phyloP scores from a whole-genome alignment of 805 yeast genomes.

The Myxozyma monticola region DNA sequence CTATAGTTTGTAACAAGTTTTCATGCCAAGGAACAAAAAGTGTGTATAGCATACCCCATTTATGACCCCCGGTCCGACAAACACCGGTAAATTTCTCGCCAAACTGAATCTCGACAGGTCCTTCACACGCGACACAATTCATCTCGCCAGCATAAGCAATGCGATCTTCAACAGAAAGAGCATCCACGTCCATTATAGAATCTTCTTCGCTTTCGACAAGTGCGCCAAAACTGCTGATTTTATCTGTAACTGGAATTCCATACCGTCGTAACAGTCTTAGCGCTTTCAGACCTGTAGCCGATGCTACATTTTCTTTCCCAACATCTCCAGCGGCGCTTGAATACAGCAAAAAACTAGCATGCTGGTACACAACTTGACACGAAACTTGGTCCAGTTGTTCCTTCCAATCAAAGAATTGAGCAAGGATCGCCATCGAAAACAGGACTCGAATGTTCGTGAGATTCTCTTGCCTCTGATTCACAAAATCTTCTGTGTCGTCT shows the following conservation, averaged over 20 bases:
- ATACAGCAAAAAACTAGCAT: conserved; percentile 1
- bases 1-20: background rate
- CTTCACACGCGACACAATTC: conserved; percentile 24
- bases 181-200: background rate
- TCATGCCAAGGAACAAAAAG: background rate
- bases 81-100: conserved; percentile 1
- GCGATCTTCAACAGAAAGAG: background rate
- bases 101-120: conserved; percentile 7
- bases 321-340: background rate
- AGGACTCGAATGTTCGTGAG: background rate
- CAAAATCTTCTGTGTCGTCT: background rate
- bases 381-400: background rate
- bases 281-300: background rate
- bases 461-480: background rate
- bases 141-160: background rate
- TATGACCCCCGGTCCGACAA: conserved; percentile 15
- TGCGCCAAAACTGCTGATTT: background rate
- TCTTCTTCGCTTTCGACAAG: background rate
- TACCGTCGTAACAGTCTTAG: background rate
- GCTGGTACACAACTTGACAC: conserved; percentile 3
- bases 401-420: background rate
- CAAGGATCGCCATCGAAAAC: background rate
- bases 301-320: background rate
- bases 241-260: background rate
- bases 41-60: conserved; percentile 14